Evolutionary conservation across 108 stramenopile genomes (phyloP), one percentile per base, ranked within the genome.

Genomic region (Chaetoceros muelleri): DNA sequence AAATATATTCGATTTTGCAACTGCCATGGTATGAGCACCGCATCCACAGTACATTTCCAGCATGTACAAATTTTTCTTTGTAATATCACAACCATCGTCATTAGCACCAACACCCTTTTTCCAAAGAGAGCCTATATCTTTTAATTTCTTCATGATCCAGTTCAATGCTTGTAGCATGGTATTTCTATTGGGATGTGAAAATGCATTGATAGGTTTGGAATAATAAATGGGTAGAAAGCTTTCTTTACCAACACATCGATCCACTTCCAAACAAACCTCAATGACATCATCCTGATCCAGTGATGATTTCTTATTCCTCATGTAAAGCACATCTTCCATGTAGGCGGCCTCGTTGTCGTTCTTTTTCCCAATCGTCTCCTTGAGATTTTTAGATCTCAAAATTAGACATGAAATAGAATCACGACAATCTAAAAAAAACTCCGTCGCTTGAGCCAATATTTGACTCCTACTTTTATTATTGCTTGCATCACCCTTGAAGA

Each of bases 11-110:
- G 64, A 60, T 54, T 75, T 84, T 10, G 76, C 76, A 25, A 84
- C 40, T 2, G 87, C 77, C 3, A 84, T 69, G n/a, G 87, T 88
- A 63, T 88, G 87, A 1, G 87, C 82, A 0, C 87, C 87, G 57
- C 80, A 84, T 40, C 82, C 87, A 56, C 80, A 82, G 53, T 88
- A 84, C 74, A 88, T 68, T 60, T 88, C 87, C 28, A 88, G 61
- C 27, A 88, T 48, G 7, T 56, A 40, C 2, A 30, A 50, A 51
- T 58, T 53, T 25, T 52, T 26, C 23, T 17, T 25, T 25, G n/a
- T n/a, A n/a, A n/a, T n/a, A n/a, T n/a, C n/a, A n/a, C n/a, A n/a
- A n/a, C 2, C 24, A 3, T 5, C 10, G 40, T 28, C 44, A 49
- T 58, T 25, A 27, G 13, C 34, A 40, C 34, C 34, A 40, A 10